Conservation (phyloP, 2,329 filamentous ascomycete genomes). For the Trichoderma harzianum region DNA sequence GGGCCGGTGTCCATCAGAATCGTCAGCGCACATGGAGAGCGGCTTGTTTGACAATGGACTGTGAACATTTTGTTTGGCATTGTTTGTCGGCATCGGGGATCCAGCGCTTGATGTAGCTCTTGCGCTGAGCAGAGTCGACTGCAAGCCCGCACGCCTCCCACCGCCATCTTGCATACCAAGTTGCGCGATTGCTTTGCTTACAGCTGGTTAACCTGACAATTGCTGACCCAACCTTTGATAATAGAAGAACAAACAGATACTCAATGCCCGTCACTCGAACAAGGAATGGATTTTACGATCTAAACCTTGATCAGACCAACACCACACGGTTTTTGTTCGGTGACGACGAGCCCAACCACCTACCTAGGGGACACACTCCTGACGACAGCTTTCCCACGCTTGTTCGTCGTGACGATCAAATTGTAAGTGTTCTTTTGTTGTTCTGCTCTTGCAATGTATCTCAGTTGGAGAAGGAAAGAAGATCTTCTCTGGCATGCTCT, state of each 20-base stretch:
- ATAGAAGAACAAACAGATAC: conserved; percentile 74
- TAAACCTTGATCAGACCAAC: conserved; percentile 76
- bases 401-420: conserved; percentile 59
- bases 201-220: not conserved
- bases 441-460: not conserved
- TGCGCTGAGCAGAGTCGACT: not conserved
- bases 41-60: not conserved
- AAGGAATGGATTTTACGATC: conserved; percentile 63
- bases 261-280: conserved; percentile 84
- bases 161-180: not conserved
- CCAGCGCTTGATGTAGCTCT: not conserved
- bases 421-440: conserved; percentile 43
- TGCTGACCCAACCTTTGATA: conserved; percentile 25
- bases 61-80: not conserved
- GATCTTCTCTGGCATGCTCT: not conserved
- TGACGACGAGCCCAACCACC: conserved; percentile 64
- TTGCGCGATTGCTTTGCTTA: not conserved
- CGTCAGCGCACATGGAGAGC: not conserved
- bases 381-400: conserved; percentile 88
- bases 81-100: not conserved
- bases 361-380: conserved; percentile 51
- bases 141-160: not conserved
- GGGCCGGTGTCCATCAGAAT: not conserved
- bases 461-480: not conserved
- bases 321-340: conserved; percentile 83